These are phyloP conservation scores for Phytopythium delawarense DNA, from an alignment of 352 stramenopile genomes.

Conservation along the genomic window DNA sequence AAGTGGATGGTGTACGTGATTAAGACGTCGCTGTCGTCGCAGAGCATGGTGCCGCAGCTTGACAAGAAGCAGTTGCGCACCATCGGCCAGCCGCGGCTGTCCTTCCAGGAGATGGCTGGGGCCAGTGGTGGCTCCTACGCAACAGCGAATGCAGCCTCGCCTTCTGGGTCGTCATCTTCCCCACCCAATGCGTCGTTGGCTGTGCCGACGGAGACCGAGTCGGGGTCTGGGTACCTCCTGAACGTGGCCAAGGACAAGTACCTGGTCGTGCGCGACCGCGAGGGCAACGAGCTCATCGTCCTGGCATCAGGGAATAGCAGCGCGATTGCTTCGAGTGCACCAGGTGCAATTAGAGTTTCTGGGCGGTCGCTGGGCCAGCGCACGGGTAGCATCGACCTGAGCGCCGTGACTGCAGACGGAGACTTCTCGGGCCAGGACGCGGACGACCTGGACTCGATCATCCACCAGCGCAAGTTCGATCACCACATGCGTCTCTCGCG, in stretches of 20 bases:
- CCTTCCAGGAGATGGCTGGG: slow-evolving; percentile 27
- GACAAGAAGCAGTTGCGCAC: slow-evolving; percentile 66
- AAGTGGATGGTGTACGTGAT: slow-evolving; percentile 73
- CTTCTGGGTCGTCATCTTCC: neutral
- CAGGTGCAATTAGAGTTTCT: neutral
- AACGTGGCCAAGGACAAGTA: slow-evolving; percentile 6
- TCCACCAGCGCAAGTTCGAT: slow-evolving; percentile 66
- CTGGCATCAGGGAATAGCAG: neutral
- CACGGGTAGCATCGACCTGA: slow-evolving; percentile 3
- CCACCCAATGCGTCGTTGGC: neutral
- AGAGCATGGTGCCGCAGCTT: slow-evolving; percentile 54
- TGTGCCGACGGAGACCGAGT: neutral
- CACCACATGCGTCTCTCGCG: slow-evolving; percentile 60
- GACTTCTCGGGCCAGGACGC: slow-evolving; percentile 7
- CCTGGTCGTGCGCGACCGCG: slow-evolving; percentile 5
- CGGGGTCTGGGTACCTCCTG: slow-evolving; percentile 1
- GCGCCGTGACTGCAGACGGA: neutral
- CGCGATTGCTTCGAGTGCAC: neutral
- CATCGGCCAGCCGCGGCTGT: slow-evolving; percentile 46
- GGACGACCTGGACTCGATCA: slow-evolving; percentile 32
- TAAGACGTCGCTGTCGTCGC: slow-evolving; percentile 61
- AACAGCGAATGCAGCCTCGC: neutral
- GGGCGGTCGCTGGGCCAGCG: neutral
- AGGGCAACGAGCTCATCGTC: slow-evolving; percentile 1
- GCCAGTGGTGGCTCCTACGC: neutral